Evolutionary conservation across 2,329 filamentous ascomycete species (phyloP).

Genomic region (Fusarium annulatum): DNA sequence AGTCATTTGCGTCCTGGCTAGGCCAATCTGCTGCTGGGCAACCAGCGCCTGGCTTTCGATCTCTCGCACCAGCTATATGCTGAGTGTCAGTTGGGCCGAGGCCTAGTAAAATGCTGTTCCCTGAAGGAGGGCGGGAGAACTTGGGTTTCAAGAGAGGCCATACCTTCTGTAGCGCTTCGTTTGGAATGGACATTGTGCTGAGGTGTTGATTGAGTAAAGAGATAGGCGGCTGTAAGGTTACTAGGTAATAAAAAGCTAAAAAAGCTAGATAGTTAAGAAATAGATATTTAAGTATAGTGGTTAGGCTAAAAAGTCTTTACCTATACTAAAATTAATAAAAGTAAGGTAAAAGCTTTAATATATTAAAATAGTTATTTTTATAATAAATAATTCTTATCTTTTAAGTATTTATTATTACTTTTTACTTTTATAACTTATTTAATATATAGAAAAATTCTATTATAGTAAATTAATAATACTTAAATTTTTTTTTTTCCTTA

Average conservation of each 20-base stretch:
- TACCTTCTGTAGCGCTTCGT: conserved; percentile 94
- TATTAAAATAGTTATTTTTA: too few relatives aligned
- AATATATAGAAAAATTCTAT: too few relatives aligned
- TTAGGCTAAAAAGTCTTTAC: too few relatives aligned
- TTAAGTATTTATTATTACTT: too few relatives aligned
- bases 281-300: too few relatives aligned
- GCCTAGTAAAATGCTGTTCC: neutral
- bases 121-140: neutral
- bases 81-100: neutral
- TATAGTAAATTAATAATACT: too few relatives aligned
- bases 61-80: conserved; percentile 82
- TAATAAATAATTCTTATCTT: too few relatives aligned
- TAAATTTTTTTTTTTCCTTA: too few relatives aligned
- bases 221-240: neutral
- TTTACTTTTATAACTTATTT: too few relatives aligned
- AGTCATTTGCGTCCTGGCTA: conserved; percentile 85
- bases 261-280: too few relatives aligned
- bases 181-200: conserved; percentile 84
- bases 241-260: neutral
- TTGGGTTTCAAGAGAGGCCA: conserved; percentile 9
- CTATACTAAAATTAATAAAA: too few relatives aligned
- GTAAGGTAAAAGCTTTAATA: too few relatives aligned
- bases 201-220: neutral
- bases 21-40: conserved; percentile 90
- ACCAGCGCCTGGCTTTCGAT: conserved; percentile 90